Evolutionary conservation across 345 rosid species (phyloP), one percentile per base, ranked within the genome.

Genomic region (Eucalyptus tenuipes): DNA sequence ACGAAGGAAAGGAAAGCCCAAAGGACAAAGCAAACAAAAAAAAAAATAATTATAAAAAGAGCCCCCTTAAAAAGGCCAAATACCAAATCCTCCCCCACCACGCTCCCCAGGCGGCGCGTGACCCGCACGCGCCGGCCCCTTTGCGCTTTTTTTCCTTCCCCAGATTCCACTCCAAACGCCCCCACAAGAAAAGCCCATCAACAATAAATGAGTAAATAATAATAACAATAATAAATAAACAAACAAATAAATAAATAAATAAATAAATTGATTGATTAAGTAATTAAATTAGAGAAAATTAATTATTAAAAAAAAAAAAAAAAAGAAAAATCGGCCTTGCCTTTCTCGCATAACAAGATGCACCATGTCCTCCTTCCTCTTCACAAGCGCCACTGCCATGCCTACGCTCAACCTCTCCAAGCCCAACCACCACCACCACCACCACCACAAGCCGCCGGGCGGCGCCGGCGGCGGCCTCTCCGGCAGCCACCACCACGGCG

Each of bases 391-490:
- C 47, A 75, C 47, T 75, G 14, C 84, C 84, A 75, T 75, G 84
- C 84, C 84, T 75, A 4, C 84, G 24, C 84, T 75, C 84, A 75
- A 24, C 29, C 84, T 25, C 84, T 40, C 84, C 44, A 75, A 75
- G 42, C 84, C 47, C 84, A 75, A 75, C 92, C 88, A 27, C 91
- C 91, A 86, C 90, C 86, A 75, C 92, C 88, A 27, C 91, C 91
- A 86, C 90, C 86, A 48, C 90, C 75, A 89, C 88, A 75, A 75
- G 29, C 10, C 84, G 84, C 47, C 84, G 84, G 79, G 79, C 57
- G 57, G 57, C 55, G 22, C 13, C 59, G 27, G 11, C 82, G 29
- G 29, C 14, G 84, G 84, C 8, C 47, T 75, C 82, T 75, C 82
- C 82, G 84, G 81, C 81, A 33, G 40, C 91, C 87, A 25, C 91